Conservation (phyloP, 2,329 filamentous ascomycete genomes). For the Cordyceps pruinosa region DNA sequence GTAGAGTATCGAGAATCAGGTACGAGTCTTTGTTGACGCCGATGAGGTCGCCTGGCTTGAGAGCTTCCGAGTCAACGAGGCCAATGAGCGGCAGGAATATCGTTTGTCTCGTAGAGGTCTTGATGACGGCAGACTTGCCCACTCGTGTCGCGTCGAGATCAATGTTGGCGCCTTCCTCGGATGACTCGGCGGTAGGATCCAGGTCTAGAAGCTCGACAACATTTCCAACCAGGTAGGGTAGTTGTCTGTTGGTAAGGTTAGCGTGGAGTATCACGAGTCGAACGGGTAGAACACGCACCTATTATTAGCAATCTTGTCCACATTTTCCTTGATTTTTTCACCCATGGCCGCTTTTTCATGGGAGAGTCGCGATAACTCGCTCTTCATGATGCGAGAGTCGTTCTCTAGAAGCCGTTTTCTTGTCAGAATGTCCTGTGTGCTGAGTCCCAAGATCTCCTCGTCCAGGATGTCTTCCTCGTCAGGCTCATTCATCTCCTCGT, state of each 20-base stretch:
- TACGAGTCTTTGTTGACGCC: constrained; percentile 99
- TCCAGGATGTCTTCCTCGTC: constrained; percentile 70
- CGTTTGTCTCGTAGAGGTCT: constrained; percentile 95
- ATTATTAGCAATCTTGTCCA: constrained; percentile 99
- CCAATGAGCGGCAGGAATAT: constrained; percentile 98
- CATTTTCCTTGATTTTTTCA: constrained; percentile 98
- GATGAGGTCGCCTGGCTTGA: constrained; percentile 94
- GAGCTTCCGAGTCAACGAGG: constrained; percentile 86
- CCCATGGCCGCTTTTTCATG: constrained; percentile 95
- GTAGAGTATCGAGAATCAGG: constrained; percentile 89
- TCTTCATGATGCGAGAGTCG: constrained; percentile 97
- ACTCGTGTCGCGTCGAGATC: constrained; percentile 94
- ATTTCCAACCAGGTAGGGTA: constrained; percentile 96
- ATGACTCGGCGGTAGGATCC: constrained; percentile 90
- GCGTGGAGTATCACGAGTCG: neutral
- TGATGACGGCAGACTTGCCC: constrained; percentile 98
- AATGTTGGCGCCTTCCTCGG: constrained; percentile 97
- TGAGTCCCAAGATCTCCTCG: constrained; percentile 85
- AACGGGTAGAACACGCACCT: constrained; percentile 49
- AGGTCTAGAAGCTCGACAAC: constrained; percentile 96
- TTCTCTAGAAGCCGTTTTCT: constrained; percentile 91
- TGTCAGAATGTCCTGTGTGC: constrained; percentile 90
- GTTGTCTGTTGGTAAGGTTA: constrained; percentile 57
- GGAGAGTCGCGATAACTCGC: constrained; percentile 85
- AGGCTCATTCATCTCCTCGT: constrained; percentile 88